phyloP scores from a whole-genome alignment of 2,329 filamentous ascomycete genomes.

The Gaeumannomyces sp. region DNA sequence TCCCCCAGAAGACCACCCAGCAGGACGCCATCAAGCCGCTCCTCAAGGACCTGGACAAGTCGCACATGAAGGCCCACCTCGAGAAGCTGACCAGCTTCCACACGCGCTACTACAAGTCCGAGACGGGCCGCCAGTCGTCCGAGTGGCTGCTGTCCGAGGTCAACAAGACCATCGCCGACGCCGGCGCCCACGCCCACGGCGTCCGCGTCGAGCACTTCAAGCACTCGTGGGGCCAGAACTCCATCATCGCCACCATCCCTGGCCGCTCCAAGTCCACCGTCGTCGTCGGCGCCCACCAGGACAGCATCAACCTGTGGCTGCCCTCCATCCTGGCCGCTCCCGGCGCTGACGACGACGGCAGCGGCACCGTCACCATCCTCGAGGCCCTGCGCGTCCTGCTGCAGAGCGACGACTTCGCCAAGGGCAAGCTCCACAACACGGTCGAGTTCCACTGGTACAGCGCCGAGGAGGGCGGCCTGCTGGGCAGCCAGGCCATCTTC shows the following conservation, averaged over 20 bases:
- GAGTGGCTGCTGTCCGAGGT: conserved; percentile 80
- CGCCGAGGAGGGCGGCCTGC: conserved; percentile 79
- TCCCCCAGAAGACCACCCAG: conserved; percentile 34
- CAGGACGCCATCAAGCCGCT: conserved; percentile 63
- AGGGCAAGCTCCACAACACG: conserved; percentile 72
- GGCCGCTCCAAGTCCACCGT: conserved; percentile 78
- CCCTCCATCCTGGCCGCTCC: conserved; percentile 79
- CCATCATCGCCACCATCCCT: conserved; percentile 85
- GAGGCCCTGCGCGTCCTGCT: conserved; percentile 82
- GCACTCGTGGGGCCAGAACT: conserved; percentile 85
- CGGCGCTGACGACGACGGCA: conserved; percentile 93
- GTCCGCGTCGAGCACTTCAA: conserved; percentile 68
- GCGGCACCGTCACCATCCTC: conserved; percentile 87
- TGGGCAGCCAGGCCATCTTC: conserved; percentile 89
- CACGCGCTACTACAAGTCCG: conserved; percentile 72
- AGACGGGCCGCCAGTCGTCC: conserved; percentile 75
- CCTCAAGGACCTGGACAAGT: conserved; percentile 63
- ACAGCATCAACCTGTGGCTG: conserved; percentile 89
- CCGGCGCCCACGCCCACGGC: conserved; percentile 60
- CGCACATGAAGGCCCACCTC: conserved; percentile 70
- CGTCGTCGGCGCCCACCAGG: conserved; percentile 87
- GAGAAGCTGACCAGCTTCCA: conserved; percentile 74
- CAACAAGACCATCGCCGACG: conserved; percentile 60
- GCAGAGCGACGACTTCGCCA: conserved; percentile 60
- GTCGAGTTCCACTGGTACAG: conserved; percentile 97